A percentile compares a stretch with the other conserved stretches of the same genome.
These are phyloP conservation scores for Mortierella antarctica DNA, from an alignment of 192 early-diverging fungal genomes.

Conservation along the genomic window DNA sequence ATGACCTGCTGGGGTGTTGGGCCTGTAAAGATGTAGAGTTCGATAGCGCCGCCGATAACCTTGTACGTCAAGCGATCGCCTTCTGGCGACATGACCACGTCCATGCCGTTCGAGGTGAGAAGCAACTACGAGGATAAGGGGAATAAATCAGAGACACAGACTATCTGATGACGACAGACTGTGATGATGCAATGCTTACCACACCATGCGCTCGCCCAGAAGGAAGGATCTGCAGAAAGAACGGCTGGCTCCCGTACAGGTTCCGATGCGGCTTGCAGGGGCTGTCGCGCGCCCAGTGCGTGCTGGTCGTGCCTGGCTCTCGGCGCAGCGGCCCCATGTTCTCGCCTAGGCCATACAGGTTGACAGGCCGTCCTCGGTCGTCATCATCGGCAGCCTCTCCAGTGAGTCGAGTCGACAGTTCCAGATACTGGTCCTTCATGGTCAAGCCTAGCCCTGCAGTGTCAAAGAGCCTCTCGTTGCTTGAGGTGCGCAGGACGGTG, in stretches of 20 bases:
- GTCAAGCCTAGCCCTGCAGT: slow-evolving; percentile 28
- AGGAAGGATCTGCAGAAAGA: slow-evolving; percentile 67
- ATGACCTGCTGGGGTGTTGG: slow-evolving; percentile 58
- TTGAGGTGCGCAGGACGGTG: slow-evolving; percentile 48
- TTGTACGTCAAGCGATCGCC: slow-evolving; percentile 64
- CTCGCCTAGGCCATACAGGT: slow-evolving; percentile 31
- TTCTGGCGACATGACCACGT: slow-evolving; percentile 42
- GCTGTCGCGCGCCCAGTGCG: slow-evolving; percentile 45
- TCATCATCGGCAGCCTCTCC: slow-evolving; percentile 2
- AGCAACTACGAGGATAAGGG: slow-evolving; percentile 41
- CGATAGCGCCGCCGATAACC: slow-evolving; percentile 69
- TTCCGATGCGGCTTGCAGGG: slow-evolving; percentile 56
- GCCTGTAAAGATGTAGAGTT: slow-evolving; percentile 70
- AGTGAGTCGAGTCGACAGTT: slow-evolving; percentile 64
- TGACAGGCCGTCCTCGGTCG: slow-evolving; percentile 65
- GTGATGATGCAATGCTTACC: slow-evolving; percentile 21
- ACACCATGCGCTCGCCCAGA: slow-evolving; percentile 52
- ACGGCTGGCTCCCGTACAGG: slow-evolving; percentile 70
- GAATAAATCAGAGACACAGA: not conserved
- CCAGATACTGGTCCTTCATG: slow-evolving; percentile 70
- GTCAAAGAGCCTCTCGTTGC: slow-evolving; percentile 52
- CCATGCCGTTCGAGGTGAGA: slow-evolving; percentile 75
- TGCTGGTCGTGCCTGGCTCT: slow-evolving; percentile 15
- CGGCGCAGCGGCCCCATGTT: slow-evolving; percentile 24
- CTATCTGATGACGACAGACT: not conserved